Base-by-base conservation (phyloP, 805 yeast genomes). In the Alloascoidea africana region DNA sequence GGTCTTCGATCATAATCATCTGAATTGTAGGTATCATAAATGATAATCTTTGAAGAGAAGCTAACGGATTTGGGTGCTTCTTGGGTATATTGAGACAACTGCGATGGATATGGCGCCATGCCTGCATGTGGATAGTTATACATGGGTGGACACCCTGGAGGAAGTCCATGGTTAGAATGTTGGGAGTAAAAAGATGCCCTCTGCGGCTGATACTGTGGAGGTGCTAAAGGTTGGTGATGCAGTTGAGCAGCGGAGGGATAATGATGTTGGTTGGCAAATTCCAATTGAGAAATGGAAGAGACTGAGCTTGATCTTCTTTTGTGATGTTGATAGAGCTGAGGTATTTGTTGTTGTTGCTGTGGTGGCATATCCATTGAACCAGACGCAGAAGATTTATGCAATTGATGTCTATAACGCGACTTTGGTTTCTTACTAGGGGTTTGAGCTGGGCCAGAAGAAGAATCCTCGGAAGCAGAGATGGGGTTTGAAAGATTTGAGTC, bases 1-100 rank as follows among this genome's bases (percentile, higher is more conserved):
- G 96, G 96, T 45, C 77, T 85, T 49, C 98, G 73, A 55, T 89
- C 96, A 55, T 89, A 89, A 45, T 82, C 96, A 14, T 71, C 76
- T 27, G 76, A 76, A 41, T 77, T 69, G 55, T 80, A 85, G 0
- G 96, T 89, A 42, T 85, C 93, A 56, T 77, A 89, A 33, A 91
- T 68, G 4, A 83, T 69, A 40, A 91, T 83, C 46, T 85, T 66
- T 1, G 93, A 76, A 3, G 94, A 80, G 57, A 89, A 89, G 36
- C 73, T 54, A 5, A 78, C 84, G n/a, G n/a, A n/a, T n/a, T n/a
- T n/a, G n/a, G n/a, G n/a, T n/a, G n/a, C n/a, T n/a, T n/a, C n/a
- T 8, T 13, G 8, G n/a, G 11, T 13, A 32, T 32, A 8, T 8
- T 6, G 17, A 11, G 34, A 11, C 15, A 32, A 14, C 8, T n/a